Percentiles rank a stretch among this genome's conserved stretches.
These are phyloP conservation scores for Rosellinia necatrix DNA, from an alignment of 2,329 filamentous ascomycete genomes.

Conservation along the genomic window DNA sequence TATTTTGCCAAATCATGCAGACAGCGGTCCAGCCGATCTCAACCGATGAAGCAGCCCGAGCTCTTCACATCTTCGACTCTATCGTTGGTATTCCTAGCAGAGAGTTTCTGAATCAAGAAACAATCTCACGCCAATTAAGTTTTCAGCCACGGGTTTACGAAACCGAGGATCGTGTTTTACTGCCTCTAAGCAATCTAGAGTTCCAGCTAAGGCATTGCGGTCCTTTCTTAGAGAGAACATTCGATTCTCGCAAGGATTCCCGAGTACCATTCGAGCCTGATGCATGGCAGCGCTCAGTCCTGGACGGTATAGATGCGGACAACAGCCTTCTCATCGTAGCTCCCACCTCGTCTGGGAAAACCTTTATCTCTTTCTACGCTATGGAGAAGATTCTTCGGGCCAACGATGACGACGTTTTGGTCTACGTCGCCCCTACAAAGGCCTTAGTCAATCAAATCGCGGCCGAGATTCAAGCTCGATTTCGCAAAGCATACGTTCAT, in stretches of 20 bases:
- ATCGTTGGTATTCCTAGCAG: conserved; percentile 19
- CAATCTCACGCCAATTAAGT: conserved; percentile 16
- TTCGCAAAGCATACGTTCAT: conserved; percentile 67
- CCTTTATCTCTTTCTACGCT: conserved; percentile 83
- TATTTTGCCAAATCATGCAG: conserved; percentile 27
- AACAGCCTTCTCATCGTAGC: conserved; percentile 76
- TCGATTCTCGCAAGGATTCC: conserved; percentile 69
- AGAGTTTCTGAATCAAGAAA: conserved; percentile 1
- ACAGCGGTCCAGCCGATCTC: conserved; percentile 19
- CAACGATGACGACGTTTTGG: conserved; percentile 70
- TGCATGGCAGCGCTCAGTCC: conserved; percentile 74
- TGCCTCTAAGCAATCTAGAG: conserved; percentile 39
- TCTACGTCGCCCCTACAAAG: conserved; percentile 83
- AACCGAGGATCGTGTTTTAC: background rate
- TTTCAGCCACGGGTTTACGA: conserved; percentile 14
- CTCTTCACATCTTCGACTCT: conserved; percentile 15
- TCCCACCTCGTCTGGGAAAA: conserved; percentile 80
- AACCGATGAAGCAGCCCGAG: conserved; percentile 21
- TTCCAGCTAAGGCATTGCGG: conserved; percentile 73
- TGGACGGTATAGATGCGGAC: conserved; percentile 73
- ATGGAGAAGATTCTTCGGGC: conserved; percentile 76
- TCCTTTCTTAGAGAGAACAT: conserved; percentile 75
- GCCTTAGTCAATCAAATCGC: conserved; percentile 84
- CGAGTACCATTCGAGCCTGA: conserved; percentile 75
- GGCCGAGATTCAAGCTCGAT: conserved; percentile 75